Evolutionary conservation across 225 moss, liverwort and hornwort genomes (phyloP), one percentile per base, ranked within the genome.

Genomic region (Thuidium tamariscinum): DNA sequence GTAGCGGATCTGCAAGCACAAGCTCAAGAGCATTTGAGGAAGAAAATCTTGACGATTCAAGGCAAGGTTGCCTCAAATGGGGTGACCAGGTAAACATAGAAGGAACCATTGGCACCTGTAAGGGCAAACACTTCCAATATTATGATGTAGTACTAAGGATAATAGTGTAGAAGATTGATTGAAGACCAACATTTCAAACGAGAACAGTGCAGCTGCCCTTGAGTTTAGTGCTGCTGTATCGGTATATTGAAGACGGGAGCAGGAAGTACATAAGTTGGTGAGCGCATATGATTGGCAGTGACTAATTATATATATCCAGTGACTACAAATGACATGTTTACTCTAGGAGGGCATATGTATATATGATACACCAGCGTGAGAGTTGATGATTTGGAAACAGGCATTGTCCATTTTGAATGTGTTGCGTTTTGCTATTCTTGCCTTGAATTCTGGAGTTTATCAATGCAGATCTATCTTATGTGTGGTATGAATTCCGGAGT

Each of bases 21-120:
- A 74, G 82, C 74, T 81, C 88, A 93, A 57, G 93, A 90, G 82
- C 94, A 94, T 49, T 86, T 94, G 81, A 86, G 83, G 59, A 82
- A 77, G 62, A 93, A 93, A 83, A 69, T 74, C 48, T n/a, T 27
- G 81, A 59, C 83, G 62, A 39, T 71, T 27, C 82, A 86, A 77
- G 85, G 71, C 75, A 86, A 87, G 54, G 86, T 81, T 86, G 84
- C 84, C 65, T 82, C 88, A 51, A 93, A 90, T 80, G 90, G 90
- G 48, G 81, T 80, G 60, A 83, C 83, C 62, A 92, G 84, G 26
- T 83, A 36, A 83, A 26, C 67, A 56, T 54, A 64, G 57, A 63
- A 23, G 63, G 49, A 57, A 44, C 9, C 52, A 21, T 18, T 65
- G 32, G 52, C 65, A 36, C 61, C 66, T 51, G 16, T 27, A 37